Evolutionary conservation across 768 basidiomycete species (phyloP), one percentile per base, ranked within the genome.

Genomic region (Pleurotus pulmonarius): DNA sequence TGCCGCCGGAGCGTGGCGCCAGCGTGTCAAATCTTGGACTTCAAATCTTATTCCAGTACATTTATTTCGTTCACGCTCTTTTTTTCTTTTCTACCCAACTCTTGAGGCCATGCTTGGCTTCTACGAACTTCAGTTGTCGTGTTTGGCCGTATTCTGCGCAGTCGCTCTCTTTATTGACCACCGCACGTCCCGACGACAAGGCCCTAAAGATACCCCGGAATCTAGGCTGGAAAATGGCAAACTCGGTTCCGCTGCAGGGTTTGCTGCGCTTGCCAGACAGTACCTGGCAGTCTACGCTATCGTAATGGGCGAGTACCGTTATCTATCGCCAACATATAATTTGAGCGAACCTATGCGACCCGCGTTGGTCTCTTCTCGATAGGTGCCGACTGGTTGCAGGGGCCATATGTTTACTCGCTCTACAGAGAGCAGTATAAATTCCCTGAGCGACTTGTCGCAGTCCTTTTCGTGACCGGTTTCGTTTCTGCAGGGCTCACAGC

Each of bases 331-430:
- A 22, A 24, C 24, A 37, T 18, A 20, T 25, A 38, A 45, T 29
- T 26, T 43, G 29, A 53, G n/a, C 24, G 34, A 38, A 51, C 18
- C 16, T 22, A 15, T 16, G 43, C 26, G 39, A 20, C 55, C 60
- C 47, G 11, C 40, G 49, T 37, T 47, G 44, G 48, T 57, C 45
- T 55, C 47, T 48, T 29, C 12, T 37, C 18, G 49, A 38, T 61
- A 88, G 87, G 83, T 56, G 85, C 87, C 39, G 87, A 90, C 67
- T 89, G 88, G 87, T 74, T 90, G 12, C 87, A 90, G 67, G 89
- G 89, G 0, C 89, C 89, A 13, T 90, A 90, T 62, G 75, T 90
- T 0, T 91, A 89, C 62, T 87, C 87, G 13, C 70, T 90, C 0
- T 91, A 90, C 65, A 74, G 76, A 46, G 86, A 88, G 43, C 85